These are phyloP conservation scores for Hypholoma fasciculare DNA, from an alignment of 768 basidiomycete species.

Conservation along the genomic window DNA sequence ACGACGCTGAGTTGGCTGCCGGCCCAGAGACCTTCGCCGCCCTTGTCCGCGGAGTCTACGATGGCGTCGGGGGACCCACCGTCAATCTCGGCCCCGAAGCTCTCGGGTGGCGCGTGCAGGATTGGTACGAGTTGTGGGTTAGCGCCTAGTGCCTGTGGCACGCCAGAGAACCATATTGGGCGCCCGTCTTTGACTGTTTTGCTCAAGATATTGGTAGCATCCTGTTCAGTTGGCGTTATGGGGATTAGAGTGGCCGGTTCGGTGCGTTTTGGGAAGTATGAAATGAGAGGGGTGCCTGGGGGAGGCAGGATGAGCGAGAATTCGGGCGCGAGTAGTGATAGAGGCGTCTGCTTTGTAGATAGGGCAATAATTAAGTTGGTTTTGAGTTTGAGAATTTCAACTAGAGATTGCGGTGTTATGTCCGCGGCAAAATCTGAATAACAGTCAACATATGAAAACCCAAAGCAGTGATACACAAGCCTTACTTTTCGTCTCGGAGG, in stretches of 20 bases:
- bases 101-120: slow-evolving; percentile 71
- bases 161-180: slow-evolving; percentile 78
- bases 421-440: slow-evolving; percentile 66
- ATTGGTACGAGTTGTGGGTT: slow-evolving; percentile 86
- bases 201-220: slow-evolving; percentile 42
- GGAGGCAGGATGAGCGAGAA: slow-evolving; percentile 90
- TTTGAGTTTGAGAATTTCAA: slow-evolving; percentile 63
- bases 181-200: slow-evolving; percentile 32
- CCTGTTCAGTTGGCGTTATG: slow-evolving; percentile 46
- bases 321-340: slow-evolving; percentile 82
- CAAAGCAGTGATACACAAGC: not conserved
- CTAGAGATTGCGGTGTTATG: slow-evolving; percentile 79
- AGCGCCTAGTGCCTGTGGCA: slow-evolving; percentile 60
- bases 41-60: slow-evolving; percentile 70
- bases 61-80: slow-evolving; percentile 64
- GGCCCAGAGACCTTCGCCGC: slow-evolving; percentile 81
- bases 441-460: not conserved
- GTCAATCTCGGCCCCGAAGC: slow-evolving; percentile 72
- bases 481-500: slow-evolving; percentile 85
- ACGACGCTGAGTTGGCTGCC: slow-evolving; percentile 78
- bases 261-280: slow-evolving; percentile 80
- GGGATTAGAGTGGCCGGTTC: slow-evolving; percentile 67
- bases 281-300: slow-evolving; percentile 79
- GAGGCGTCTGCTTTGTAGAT: slow-evolving; percentile 70
- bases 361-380: slow-evolving; percentile 87